These are phyloP conservation scores for Candolleomyces efflorescens DNA, from an alignment of 768 basidiomycete genomes.

Conservation along the genomic window DNA sequence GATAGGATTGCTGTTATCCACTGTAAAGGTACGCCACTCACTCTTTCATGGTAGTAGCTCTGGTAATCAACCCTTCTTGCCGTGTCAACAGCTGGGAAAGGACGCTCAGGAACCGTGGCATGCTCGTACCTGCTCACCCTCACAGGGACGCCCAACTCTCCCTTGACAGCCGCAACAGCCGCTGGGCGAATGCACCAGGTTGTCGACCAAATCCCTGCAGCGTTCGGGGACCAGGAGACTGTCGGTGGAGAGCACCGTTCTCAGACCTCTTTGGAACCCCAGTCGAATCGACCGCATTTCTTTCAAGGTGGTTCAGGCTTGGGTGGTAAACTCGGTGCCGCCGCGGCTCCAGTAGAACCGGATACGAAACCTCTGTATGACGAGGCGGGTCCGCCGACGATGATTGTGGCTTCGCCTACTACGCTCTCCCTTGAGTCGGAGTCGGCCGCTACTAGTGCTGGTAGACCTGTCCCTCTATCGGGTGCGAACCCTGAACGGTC, in stretches of 20 bases:
- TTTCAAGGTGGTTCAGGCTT: too few species aligned
- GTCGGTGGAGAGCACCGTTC: too few species aligned
- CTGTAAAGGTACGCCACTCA: constrained; percentile 62
- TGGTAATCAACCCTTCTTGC: neutral
- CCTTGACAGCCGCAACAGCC: constrained; percentile 23
- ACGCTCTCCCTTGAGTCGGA: neutral
- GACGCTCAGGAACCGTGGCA: constrained; percentile 81
- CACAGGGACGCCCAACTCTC: constrained; percentile 38
- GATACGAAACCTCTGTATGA: neutral
- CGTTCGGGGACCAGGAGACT: neutral
- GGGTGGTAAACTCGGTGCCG: too few species aligned
- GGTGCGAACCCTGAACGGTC: constrained; percentile 22
- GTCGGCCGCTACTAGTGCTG: neutral
- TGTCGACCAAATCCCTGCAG: neutral
- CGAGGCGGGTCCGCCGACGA: neutral
- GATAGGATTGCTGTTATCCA: constrained; percentile 78
- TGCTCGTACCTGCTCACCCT: constrained; percentile 76
- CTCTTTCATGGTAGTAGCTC: neutral
- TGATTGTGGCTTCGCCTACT: neutral
- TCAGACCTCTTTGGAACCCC: too few species aligned
- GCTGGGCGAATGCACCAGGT: neutral
- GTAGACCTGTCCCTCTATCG: neutral
- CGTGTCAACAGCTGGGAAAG: constrained; percentile 59
- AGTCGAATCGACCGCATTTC: neutral
- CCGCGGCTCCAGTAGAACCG: too few species aligned